Conservation (phyloP, 2,329 filamentous ascomycete genomes). For the Xylariomycetidae sp. region DNA sequence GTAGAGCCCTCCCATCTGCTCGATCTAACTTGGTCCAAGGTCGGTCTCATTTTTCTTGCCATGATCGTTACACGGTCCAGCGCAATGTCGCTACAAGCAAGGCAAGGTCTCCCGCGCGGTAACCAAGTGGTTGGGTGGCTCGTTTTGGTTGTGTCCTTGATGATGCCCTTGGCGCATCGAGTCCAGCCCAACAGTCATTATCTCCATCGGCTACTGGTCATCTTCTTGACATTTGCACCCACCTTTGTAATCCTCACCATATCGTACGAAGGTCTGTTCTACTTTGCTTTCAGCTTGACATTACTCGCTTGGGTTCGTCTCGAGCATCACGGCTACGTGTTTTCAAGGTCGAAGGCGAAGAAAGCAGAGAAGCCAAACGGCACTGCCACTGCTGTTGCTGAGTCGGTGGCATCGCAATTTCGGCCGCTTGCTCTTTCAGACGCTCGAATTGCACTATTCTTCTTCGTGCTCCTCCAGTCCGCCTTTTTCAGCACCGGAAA, state of each 20-base stretch:
- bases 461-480: slow-evolving; percentile 89
- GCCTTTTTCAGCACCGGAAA: slow-evolving; percentile 98
- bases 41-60: slow-evolving; percentile 74
- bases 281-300: slow-evolving; percentile 79
- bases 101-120: slow-evolving; percentile 76
- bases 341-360: slow-evolving; percentile 25
- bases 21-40: slow-evolving; percentile 31
- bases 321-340: slow-evolving; percentile 69
- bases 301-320: slow-evolving; percentile 88
- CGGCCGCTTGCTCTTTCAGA: slow-evolving; percentile 78
- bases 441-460: slow-evolving; percentile 84
- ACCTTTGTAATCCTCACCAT: slow-evolving; percentile 95
- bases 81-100: slow-evolving; percentile 78
- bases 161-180: slow-evolving; percentile 77
- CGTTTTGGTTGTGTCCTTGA: slow-evolving; percentile 71
- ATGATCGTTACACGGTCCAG: slow-evolving; percentile 86
- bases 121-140: slow-evolving; percentile 86
- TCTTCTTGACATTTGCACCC: slow-evolving; percentile 90
- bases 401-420: slow-evolving; percentile 28
- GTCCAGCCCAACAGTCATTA: slow-evolving; percentile 81
- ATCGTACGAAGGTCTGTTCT: slow-evolving; percentile 95
- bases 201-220: slow-evolving; percentile 79
- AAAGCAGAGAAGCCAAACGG: slow-evolving; percentile 10
- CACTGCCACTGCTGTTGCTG: slow-evolving; percentile 9
- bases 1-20: slow-evolving; percentile 1